Evolutionary conservation across 139 green algal species (phyloP).

Genomic region (Edaphochlamys debaryana): DNA sequence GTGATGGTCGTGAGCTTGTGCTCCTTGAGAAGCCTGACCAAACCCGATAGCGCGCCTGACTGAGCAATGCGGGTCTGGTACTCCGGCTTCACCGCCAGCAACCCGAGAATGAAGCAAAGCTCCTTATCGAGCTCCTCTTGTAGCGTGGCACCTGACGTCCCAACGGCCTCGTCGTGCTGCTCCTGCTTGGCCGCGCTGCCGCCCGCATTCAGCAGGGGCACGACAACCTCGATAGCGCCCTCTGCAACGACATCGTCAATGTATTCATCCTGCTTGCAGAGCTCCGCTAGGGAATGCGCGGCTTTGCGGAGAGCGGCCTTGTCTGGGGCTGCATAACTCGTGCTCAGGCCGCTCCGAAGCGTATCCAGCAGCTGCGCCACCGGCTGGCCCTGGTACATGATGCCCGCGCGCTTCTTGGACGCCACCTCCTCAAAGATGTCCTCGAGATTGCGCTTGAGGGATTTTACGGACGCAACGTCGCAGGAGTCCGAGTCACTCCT

Average conservation of each 20-base stretch:
- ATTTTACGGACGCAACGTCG: too few relatives aligned
- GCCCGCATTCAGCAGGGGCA: conserved; percentile 69
- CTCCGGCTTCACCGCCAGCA: conserved; percentile 92
- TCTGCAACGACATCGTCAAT: conserved; percentile 77
- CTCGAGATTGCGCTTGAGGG: too few relatives aligned
- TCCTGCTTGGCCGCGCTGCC: not conserved
- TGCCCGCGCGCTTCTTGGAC: conserved; percentile 9
- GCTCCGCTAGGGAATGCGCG: conserved; percentile 73
- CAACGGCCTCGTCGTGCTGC: not conserved
- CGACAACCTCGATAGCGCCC: conserved; percentile 73
- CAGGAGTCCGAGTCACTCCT: too few relatives aligned
- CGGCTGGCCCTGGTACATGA: conserved; percentile 12
- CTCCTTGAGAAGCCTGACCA: conserved; percentile 79
- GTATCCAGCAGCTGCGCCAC: conserved; percentile 27
- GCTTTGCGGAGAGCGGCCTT: conserved; percentile 55
- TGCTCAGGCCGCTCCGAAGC: conserved; percentile 8
- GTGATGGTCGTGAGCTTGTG: conserved; percentile 51
- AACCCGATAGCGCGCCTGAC: conserved; percentile 67
- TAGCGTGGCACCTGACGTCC: not conserved
- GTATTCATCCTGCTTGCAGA: conserved; percentile 81
- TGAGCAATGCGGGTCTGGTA: conserved; percentile 87
- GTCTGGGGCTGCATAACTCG: conserved; percentile 38
- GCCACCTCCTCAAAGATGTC: conserved; percentile 29
- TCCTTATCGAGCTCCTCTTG: conserved; percentile 89
- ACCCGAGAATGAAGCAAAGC: conserved; percentile 90